Percentiles rank a stretch among this genome's conserved stretches.
phyloP scores from a whole-genome alignment of 2,329 filamentous ascomycete species.

The Fusarium coicis region DNA sequence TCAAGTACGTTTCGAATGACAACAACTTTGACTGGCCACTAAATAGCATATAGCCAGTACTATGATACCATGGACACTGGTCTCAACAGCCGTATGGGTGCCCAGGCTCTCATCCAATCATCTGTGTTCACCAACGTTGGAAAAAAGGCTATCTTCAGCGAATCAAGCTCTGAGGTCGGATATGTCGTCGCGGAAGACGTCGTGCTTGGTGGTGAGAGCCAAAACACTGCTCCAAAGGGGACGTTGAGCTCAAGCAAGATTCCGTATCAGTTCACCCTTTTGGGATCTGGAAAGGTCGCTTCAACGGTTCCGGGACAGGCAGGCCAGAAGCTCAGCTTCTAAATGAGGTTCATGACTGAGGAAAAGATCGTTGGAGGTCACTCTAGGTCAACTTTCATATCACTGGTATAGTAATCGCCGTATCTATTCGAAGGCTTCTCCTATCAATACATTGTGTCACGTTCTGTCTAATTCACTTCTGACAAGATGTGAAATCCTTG shows the following conservation, averaged over 20 bases:
- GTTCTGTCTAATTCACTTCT: not conserved
- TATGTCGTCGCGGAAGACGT: constrained; percentile 35
- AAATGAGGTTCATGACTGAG: not conserved
- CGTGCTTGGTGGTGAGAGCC: constrained; percentile 20
- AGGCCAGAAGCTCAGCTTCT: constrained; percentile 30
- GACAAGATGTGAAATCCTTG: constrained; percentile 41
- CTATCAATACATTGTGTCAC: too few relatives aligned
- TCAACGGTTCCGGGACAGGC: constrained; percentile 26
- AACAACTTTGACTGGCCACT: accelerated
- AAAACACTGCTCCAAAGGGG: constrained; percentile 24
- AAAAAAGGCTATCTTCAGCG: constrained; percentile 41
- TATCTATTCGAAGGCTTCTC: not conserved
- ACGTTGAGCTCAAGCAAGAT: constrained; percentile 9
- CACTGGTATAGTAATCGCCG: accelerated
- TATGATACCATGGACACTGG: constrained; percentile 43
- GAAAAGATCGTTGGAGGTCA: not conserved
- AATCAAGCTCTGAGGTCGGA: constrained; percentile 26
- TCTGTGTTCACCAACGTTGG: constrained; percentile 40
- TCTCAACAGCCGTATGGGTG: constrained; percentile 39
- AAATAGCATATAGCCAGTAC: constrained; percentile 22
- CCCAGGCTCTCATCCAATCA: constrained; percentile 38
- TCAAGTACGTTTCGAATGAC: constrained; percentile 28
- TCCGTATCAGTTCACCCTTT: constrained; percentile 28
- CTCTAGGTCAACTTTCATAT: accelerated
- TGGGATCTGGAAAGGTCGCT: constrained; percentile 27